phyloP scores from a whole-genome alignment of 768 basidiomycete genomes.

The Russula griseocarnosa region DNA sequence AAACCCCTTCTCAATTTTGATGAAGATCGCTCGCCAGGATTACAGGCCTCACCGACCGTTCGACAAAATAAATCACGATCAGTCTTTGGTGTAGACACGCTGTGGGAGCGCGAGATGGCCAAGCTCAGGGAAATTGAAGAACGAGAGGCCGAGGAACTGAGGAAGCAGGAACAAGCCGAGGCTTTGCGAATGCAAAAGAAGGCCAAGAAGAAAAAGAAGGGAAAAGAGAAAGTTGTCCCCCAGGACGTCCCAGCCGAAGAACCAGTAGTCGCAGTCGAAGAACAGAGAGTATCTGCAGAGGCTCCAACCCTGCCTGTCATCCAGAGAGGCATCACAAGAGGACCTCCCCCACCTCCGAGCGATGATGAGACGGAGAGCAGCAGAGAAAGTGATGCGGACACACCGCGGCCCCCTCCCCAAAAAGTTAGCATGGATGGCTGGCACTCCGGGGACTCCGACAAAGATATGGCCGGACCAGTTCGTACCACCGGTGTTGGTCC shows the following conservation, averaged over 20 bases:
- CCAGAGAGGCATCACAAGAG: slow-evolving; percentile 35
- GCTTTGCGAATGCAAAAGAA: slow-evolving; percentile 43
- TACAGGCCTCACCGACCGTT: slow-evolving; percentile 31
- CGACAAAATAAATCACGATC: slow-evolving; percentile 49
- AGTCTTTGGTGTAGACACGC: slow-evolving; percentile 91
- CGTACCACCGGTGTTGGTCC: slow-evolving; percentile 58
- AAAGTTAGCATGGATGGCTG: slow-evolving; percentile 24
- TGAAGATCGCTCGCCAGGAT: slow-evolving; percentile 41
- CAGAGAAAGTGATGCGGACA: slow-evolving; percentile 43
- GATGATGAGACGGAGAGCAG: slow-evolving; percentile 52
- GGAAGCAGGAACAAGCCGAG: slow-evolving; percentile 46
- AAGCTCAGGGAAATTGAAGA: slow-evolving; percentile 78
- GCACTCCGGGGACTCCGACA: slow-evolving; percentile 57
- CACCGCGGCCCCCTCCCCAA: neutral
- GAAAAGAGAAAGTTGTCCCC: slow-evolving; percentile 40
- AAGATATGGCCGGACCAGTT: slow-evolving; percentile 50
- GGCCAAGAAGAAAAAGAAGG: slow-evolving; percentile 40
- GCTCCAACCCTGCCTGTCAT: slow-evolving; percentile 38
- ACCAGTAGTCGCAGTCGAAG: slow-evolving; percentile 3
- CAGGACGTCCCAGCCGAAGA: slow-evolving; percentile 9
- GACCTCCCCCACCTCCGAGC: slow-evolving; percentile 35
- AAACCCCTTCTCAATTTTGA: slow-evolving; percentile 68
- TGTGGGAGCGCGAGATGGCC: slow-evolving; percentile 86
- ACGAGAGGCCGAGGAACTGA: slow-evolving; percentile 55
- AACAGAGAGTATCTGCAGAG: slow-evolving; percentile 19